Evolutionary conservation across 495 filamentous ascomycete species (phyloP).

Genomic region (Geoglossum glabrum): DNA sequence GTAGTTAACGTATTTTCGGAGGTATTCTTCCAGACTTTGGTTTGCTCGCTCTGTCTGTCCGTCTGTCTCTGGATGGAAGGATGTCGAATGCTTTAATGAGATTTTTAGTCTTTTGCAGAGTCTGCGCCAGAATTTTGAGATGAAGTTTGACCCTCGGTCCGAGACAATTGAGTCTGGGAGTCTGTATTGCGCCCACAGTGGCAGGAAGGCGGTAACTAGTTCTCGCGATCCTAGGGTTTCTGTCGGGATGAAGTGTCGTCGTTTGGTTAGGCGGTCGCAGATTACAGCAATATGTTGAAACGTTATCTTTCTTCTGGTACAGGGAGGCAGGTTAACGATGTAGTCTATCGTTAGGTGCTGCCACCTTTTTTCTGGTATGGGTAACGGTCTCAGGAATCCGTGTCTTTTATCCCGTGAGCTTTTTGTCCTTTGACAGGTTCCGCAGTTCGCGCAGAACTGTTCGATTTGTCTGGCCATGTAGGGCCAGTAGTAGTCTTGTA

Average conservation of each 20-base stretch:
- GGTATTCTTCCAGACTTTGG: constrained; percentile 6
- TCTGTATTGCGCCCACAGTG: not conserved
- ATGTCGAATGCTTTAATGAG: not conserved
- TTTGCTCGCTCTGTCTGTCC: constrained; percentile 7
- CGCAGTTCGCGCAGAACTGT: not conserved
- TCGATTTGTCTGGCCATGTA: not conserved
- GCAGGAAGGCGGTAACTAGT: constrained; percentile 2
- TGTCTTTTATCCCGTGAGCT: constrained; percentile 4
- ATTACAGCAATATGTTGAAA: no score
- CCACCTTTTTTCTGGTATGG: not conserved
- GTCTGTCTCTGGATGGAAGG: constrained; percentile 7
- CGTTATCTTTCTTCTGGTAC: no score
- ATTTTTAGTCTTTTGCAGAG: not conserved
- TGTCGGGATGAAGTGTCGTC: not conserved
- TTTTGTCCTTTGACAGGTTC: constrained; percentile 4
- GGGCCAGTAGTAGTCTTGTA: constrained; percentile 6
- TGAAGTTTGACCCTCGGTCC: constrained; percentile 7
- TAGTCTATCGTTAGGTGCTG: constrained; percentile 10
- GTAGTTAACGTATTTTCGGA: constrained; percentile 2
- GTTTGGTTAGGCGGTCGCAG: no score
- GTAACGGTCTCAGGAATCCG: constrained; percentile 4
- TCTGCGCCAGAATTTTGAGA: constrained; percentile 1
- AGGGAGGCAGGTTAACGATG: constrained; percentile 6
- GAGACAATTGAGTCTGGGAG: not conserved
- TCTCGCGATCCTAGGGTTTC: not conserved